Evolutionary conservation across 2,329 filamentous ascomycete genomes (phyloP), one percentile per base, ranked within the genome.

Genomic region (Xylaria sp.): DNA sequence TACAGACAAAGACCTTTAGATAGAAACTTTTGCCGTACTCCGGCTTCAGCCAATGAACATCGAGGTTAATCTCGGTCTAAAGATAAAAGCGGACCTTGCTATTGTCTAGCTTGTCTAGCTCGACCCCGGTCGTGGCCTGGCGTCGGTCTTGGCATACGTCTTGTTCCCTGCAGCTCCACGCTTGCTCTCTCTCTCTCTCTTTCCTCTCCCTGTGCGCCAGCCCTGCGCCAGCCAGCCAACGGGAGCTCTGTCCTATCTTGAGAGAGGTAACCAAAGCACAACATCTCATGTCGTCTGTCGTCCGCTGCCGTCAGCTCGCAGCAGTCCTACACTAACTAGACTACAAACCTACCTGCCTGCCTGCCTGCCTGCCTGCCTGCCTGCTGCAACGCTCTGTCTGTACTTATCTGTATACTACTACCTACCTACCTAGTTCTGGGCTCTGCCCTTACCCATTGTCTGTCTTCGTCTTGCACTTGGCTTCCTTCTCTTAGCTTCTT

Each of bases 131-230:
- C 8, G 33, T 49, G 61, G 19, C 19, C 31, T 51, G 49, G 33
- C n/a, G n/a, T 51, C 33, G 49, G 49, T 60, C 71, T 72, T 72
- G 71, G 71, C 71, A 60, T 65, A 71, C 70, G 70, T 72, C 66
- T 59, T 61, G 60, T 59, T 57, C 63, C 67, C 58, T 67, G 66
- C 63, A 65, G 52, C 60, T 49, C 47, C 60, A 63, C 23, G 58
- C n/a, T n/a, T n/a, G n/a, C n/a, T n/a, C n/a, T n/a, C n/a, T n/a
- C n/a, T n/a, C n/a, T n/a, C n/a, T n/a, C n/a, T n/a, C n/a, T n/a
- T 23, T 43, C 59, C 15, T 45, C 17, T n/a, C n/a, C n/a, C n/a
- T n/a, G n/a, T n/a, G 50, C 12, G 31, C 56, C 46, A 54, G 47
- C 28, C 9, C 28, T 31, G 28, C 28, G 28, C 28, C 28, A 31